These are phyloP conservation scores for Sporothrix pseudoabietina DNA, from an alignment of 2,329 filamentous ascomycete genomes.

Conservation along the genomic window DNA sequence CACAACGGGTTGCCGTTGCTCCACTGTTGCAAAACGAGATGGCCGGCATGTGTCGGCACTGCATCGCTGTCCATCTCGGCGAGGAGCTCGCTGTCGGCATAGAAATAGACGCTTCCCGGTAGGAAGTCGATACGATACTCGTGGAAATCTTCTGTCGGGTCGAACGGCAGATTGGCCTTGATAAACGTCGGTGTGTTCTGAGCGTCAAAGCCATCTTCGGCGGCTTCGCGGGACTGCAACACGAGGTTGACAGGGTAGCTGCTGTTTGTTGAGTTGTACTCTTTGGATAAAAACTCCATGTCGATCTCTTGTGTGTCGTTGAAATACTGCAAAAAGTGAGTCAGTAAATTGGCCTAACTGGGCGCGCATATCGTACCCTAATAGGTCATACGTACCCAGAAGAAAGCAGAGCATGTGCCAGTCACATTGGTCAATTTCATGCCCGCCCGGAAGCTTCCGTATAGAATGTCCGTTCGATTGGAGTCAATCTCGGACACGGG, in stretches of 20 bases:
- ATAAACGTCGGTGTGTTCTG: constrained; percentile 60
- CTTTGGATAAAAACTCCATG: constrained; percentile 72
- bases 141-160: constrained; percentile 67
- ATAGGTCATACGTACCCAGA: constrained; percentile 66
- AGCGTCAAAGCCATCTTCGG: constrained; percentile 63
- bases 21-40: constrained; percentile 74
- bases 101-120: constrained; percentile 65
- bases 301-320: constrained; percentile 81
- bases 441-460: constrained; percentile 68
- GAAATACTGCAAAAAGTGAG: constrained; percentile 59
- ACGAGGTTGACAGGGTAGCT: constrained; percentile 70
- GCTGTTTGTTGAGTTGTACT: constrained; percentile 56
- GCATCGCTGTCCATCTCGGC: constrained; percentile 58
- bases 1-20: constrained; percentile 73
- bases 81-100: constrained; percentile 63
- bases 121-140: constrained; percentile 81
- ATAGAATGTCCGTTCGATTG: constrained; percentile 62
- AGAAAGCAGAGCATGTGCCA: constrained; percentile 78
- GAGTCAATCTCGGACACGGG: constrained; percentile 66
- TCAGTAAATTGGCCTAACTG: not conserved
- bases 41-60: constrained; percentile 63
- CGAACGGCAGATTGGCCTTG: constrained; percentile 63
- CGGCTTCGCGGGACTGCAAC: constrained; percentile 67
- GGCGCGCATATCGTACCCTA: too few relatives aligned
- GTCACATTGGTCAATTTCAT: constrained; percentile 63